Base-by-base conservation (phyloP, 2,329 filamentous ascomycete species). In the Trichoderma polysporum region DNA sequence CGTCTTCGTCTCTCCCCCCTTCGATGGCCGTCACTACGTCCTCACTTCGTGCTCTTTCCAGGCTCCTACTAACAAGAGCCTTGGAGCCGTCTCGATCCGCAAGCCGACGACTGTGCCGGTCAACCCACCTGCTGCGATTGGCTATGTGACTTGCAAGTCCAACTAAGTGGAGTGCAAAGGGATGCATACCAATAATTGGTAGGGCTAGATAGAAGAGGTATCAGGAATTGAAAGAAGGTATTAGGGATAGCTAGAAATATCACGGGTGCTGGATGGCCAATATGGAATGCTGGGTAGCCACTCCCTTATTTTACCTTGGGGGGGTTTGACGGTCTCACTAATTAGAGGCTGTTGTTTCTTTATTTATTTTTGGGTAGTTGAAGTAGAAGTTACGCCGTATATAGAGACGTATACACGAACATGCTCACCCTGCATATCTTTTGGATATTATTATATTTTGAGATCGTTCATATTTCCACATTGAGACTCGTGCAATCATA, bases 41-140 rank as follows among this genome's bases (percentile, higher is more conserved):
- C 33, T 37, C 56, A 66, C 57, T 7, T 22, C 31, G 27, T 66
- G 64, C 57, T 35, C 25, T 29, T 56, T 66, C 64, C 56, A 60
- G 49, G 49, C 56, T 19, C 47, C 57, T 39, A 31, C 56, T 15
- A 61, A 61, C 57, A 61, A 54, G 33, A 61, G 47, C 29, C 47
- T 60, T 2, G 54, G 49, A 0, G 49, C 35, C 3, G 35, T 61
- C 5, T 31, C 49, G 22, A 27, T 61, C 19, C 57, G 49, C 33
- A 61, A 61, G 49, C 57, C 64, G 1, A 61, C 29, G 19, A 61
- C 57, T 22, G 49, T 54, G 47, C 56, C 56, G 19, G 56, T 66
- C 4, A 39, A 53, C 39, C 64, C 64, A 15, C 52, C 64, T 29
- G 57, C 54, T 29, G 17, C 47, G 0, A 37, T 66, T 56, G 57